These are phyloP conservation scores for Lentinus polychrous DNA, from an alignment of 1,284 basidiomycete genomes.

Conservation along the genomic window DNA sequence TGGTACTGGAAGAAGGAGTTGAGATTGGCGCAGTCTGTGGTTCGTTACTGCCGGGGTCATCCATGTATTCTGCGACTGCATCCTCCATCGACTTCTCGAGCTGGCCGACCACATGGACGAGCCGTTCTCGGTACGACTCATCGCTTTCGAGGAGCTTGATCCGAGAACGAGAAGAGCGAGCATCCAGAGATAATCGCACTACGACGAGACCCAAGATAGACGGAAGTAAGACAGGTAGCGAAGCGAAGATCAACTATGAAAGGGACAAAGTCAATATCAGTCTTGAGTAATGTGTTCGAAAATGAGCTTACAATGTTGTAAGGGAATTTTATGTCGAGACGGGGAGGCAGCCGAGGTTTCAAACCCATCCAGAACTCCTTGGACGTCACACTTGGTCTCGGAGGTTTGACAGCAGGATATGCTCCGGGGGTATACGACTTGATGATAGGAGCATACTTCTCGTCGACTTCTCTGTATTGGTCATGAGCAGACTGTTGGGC, in stretches of 20 bases:
- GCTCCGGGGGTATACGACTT: slow-evolving; percentile 39
- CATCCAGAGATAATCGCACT: slow-evolving; percentile 44
- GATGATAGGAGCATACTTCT: slow-evolving; percentile 50
- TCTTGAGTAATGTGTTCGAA: too few relatives aligned
- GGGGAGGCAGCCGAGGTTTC: slow-evolving; percentile 53
- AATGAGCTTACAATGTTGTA: slow-evolving; percentile 57
- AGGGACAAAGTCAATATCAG: not conserved
- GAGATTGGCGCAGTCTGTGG: slow-evolving; percentile 2
- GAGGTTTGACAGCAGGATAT: slow-evolving; percentile 26
- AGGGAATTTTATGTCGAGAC: slow-evolving; percentile 61
- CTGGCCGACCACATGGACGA: slow-evolving; percentile 47
- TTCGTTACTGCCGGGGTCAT: slow-evolving; percentile 17
- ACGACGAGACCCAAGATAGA: slow-evolving; percentile 44
- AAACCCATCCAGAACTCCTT: slow-evolving; percentile 38
- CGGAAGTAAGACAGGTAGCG: slow-evolving; percentile 63
- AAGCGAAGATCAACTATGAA: slow-evolving; percentile 40
- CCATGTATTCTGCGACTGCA: slow-evolving; percentile 40
- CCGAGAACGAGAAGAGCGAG: slow-evolving; percentile 50
- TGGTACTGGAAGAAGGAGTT: not conserved
- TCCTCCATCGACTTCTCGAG: slow-evolving; percentile 56
- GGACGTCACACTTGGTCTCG: slow-evolving; percentile 34
- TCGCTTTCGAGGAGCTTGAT: slow-evolving; percentile 53
- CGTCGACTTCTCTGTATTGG: slow-evolving; percentile 42
- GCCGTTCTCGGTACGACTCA: slow-evolving; percentile 33
- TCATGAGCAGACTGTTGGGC: not conserved